Conservation (phyloP, 345 rosid genomes). For the Arabidopsis arenosa region DNA sequence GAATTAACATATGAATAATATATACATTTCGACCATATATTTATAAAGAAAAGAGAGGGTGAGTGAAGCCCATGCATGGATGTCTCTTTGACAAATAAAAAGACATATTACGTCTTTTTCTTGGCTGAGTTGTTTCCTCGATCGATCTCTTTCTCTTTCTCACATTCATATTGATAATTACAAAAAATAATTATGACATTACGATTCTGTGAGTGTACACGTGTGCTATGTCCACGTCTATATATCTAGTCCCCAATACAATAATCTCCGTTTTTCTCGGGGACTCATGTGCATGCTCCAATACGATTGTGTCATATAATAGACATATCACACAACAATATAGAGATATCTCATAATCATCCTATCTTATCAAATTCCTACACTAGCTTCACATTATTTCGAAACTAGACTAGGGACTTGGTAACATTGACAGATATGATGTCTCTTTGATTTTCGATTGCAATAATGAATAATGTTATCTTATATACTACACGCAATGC, state of each 20-base stretch:
- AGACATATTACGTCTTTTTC: conserved; percentile 41
- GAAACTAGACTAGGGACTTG: conserved; percentile 39
- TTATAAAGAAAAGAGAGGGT: conserved; percentile 12
- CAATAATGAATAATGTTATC: conserved; percentile 26
- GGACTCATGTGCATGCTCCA: conserved; percentile 44
- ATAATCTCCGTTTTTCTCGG: conserved; percentile 45
- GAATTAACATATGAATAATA: conserved; percentile 14
- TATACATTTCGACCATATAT: neutral
- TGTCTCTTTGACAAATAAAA: conserved; percentile 40
- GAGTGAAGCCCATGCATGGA: conserved; percentile 44
- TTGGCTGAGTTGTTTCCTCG: conserved; percentile 33
- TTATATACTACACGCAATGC: conserved; percentile 19
- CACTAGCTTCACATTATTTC: conserved; percentile 36
- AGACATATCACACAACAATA: conserved; percentile 6
- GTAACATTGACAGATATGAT: conserved; percentile 37
- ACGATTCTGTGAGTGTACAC: conserved; percentile 39
- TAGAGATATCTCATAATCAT: neutral
- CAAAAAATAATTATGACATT: conserved; percentile 3
- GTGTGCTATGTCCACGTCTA: conserved; percentile 40
- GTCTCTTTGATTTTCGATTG: conserved; percentile 29
- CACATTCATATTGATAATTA: conserved; percentile 2
- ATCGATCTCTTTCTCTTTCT: neutral
- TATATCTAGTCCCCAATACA: conserved; percentile 4
- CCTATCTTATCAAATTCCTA: conserved; percentile 28
- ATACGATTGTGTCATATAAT: conserved; percentile 27